A percentile compares a stretch with the other conserved stretches of the same genome.
Evolutionary conservation across 345 rosid species (phyloP).

Genomic region (Lumnitzera racemosa): DNA sequence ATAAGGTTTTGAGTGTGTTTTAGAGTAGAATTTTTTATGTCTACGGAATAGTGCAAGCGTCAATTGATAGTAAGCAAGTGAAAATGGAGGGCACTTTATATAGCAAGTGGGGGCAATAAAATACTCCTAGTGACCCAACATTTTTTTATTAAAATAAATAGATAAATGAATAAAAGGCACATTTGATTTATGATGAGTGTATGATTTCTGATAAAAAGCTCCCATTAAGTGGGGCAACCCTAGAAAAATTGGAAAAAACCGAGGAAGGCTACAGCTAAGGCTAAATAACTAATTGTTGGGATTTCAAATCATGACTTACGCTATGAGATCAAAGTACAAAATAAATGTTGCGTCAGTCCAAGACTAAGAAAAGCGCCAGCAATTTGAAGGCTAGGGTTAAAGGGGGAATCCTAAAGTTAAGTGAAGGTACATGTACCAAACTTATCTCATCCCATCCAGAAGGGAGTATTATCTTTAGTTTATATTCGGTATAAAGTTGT

Average conservation of each 20-base stretch:
- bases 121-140: not conserved
- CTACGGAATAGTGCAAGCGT: no score
- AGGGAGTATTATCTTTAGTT: no score
- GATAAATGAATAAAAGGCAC: no score
- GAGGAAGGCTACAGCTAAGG: no score
- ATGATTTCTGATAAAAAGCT: not conserved
- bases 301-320: not conserved
- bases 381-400: slow-evolving; percentile 2
- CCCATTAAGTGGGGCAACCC: not conserved
- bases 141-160: not conserved
- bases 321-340: no score
- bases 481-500: no score
- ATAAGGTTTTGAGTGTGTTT: no score
- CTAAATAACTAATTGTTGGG: not conserved
- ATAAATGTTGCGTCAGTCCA: not conserved
- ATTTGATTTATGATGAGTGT: no score
- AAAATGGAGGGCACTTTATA: slow-evolving; percentile 17
- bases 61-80: not conserved
- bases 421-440: slow-evolving; percentile 11
- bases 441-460: no score
- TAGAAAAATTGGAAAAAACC: not conserved
- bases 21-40: no score
- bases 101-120: slow-evolving; percentile 8
- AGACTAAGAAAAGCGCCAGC: not conserved
- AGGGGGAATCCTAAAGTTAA: not conserved